Evolutionary conservation across 176 grass and related monocot genomes (phyloP), one percentile per base, ranked within the genome.

Genomic region (Oryza meyeriana): DNA sequence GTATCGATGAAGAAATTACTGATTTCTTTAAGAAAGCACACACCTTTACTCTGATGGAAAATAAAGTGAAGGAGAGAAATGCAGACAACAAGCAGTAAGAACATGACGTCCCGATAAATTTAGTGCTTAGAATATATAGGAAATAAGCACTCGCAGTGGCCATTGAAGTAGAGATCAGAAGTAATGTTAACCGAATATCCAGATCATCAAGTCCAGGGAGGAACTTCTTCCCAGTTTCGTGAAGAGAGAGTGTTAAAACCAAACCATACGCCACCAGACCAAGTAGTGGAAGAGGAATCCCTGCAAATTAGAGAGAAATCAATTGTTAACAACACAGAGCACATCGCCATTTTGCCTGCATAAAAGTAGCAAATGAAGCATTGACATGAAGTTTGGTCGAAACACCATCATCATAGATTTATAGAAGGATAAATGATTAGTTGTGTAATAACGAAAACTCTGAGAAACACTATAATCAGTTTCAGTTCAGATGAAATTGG

Each of bases 91-190:
- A 61, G 41, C 95, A 97, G 71, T 97, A 97, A 6, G 84, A 69
- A 75, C 95, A 97, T 67, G 92, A 89, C 29, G 91, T 84, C 84
- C 95, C 92, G 17, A 90, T 84, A 84, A 98, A 98, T 76, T 88
- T 92, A 33, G 92, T 93, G 66, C 72, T 94, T 48, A 98, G 80
- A 62, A 98, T 73, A 34, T 91, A 98, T 52, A 98, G 88, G 72
- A 98, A 98, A 91, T 93, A 98, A 77, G 92, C 86, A 71, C 95
- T 95, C 0, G 95, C 90, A 69, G 92, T 91, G 18, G 95, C 95
- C 92, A 98, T 72, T 12, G 95, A 94, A 85, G 95, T 94, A 26
- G 95, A 88, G 16, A 75, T 64, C 45, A 85, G 78, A 87, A 94
- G 82, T 82, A 98, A 83, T 44, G 88, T 87, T 48, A 94, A 78